Conservation (phyloP, 2,329 filamentous ascomycete genomes). For the Trichophyton rubrum region DNA sequence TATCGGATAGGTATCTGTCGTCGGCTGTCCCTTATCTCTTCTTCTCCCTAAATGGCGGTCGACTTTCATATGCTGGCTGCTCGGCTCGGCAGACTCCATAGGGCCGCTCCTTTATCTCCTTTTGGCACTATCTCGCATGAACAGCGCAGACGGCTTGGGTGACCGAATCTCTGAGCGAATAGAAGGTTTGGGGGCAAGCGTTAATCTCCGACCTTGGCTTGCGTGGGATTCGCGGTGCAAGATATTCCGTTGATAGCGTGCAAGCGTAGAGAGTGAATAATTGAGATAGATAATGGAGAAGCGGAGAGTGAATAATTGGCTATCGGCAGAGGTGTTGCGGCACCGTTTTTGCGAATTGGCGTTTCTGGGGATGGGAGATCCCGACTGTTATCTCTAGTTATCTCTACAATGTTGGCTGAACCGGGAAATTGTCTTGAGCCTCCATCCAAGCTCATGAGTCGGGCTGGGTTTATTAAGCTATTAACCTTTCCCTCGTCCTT, state of each 20-base stretch:
- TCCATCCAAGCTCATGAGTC: background rate
- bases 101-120: background rate
- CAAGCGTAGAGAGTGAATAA: background rate
- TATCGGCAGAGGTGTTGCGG: background rate
- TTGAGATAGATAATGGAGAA: background rate
- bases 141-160: background rate
- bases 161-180: background rate
- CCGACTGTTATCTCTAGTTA: background rate
- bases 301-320: background rate
- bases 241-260: background rate
- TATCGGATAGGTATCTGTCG: background rate
- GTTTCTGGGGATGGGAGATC: background rate
- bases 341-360: background rate
- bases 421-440: slow-evolving; percentile 3
- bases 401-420: background rate
- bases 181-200: background rate
- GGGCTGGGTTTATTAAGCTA: background rate
- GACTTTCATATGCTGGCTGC: background rate
- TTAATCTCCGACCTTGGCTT: background rate
- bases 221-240: background rate
- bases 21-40: background rate
- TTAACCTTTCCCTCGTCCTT: background rate
- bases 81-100: background rate
- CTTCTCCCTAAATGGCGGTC: background rate
- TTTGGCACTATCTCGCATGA: background rate